A percentile compares a stretch with the other conserved stretches of the same genome.
phyloP scores from a whole-genome alignment of 805 yeast genomes.

The Blastobotrys chiropterorum region DNA sequence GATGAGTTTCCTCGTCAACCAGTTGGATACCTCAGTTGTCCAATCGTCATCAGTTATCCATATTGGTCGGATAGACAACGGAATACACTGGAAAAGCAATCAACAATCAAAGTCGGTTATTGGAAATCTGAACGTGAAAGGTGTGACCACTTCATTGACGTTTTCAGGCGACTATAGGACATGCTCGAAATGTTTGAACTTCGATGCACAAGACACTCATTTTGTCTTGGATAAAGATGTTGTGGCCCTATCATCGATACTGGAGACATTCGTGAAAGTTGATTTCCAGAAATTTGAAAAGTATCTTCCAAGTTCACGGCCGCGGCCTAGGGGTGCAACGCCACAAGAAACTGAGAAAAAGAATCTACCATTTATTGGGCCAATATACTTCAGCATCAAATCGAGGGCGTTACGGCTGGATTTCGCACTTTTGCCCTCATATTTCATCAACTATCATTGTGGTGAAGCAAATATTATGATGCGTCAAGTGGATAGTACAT shows the following conservation, averaged over 20 bases:
- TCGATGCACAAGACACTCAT: background rate
- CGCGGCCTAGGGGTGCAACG: background rate
- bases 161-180: background rate
- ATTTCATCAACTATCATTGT: background rate
- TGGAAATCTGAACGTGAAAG: background rate
- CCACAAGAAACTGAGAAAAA: too few species aligned
- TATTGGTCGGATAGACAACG: background rate
- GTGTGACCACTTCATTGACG: background rate
- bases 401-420: background rate
- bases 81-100: background rate
- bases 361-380: background rate
- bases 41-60: background rate
- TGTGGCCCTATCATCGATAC: background rate
- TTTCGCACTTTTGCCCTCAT: constrained; percentile 4
- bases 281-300: background rate
- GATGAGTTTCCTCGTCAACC: background rate
- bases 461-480: background rate
- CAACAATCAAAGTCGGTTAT: background rate
- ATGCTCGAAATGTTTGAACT: background rate
- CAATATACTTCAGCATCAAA: background rate
- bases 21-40: background rate
- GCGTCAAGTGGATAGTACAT: constrained; percentile 5
- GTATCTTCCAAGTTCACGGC: background rate
- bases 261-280: background rate
- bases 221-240: background rate